A percentile compares a stretch with the other conserved stretches of the same genome.
Evolutionary conservation across 2,329 filamentous ascomycete species (phyloP).

Genomic region (Colletotrichum sansevieriae): DNA sequence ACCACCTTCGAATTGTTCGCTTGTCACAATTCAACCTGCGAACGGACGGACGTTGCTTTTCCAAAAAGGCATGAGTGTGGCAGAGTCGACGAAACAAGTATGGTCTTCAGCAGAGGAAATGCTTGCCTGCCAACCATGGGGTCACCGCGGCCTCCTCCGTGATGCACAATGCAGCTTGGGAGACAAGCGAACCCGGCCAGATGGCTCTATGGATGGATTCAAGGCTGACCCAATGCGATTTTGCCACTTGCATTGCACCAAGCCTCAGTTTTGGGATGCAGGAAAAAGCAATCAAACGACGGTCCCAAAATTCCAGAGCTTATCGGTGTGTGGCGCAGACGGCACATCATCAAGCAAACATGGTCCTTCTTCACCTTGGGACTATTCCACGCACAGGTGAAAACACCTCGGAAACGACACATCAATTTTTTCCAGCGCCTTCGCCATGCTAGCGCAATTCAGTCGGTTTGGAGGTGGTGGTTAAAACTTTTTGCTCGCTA

Average conservation of each 20-base stretch:
- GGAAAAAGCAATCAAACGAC: conserved; percentile 16
- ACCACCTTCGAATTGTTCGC: conserved; percentile 17
- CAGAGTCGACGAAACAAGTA: conserved; percentile 12
- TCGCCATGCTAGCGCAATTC: conserved; percentile 3
- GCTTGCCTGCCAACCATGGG: conserved; percentile 15
- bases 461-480: not conserved
- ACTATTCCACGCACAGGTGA: not conserved
- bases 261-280: conserved; percentile 12
- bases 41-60: conserved; percentile 23
- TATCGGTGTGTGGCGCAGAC: conserved; percentile 7
- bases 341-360: conserved; percentile 12
- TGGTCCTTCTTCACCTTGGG: not conserved
- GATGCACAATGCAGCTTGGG: conserved; percentile 12
- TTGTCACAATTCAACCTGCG: conserved; percentile 17
- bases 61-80: conserved; percentile 1
- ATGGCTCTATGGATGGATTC: conserved; percentile 1
- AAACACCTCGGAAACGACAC: conserved; percentile 19
- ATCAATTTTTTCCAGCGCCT: conserved; percentile 17
- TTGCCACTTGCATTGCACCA: conserved; percentile 16
- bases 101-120: not conserved
- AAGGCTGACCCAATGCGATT: not conserved
- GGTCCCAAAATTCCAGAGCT: conserved; percentile 14
- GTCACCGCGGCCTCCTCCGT: not conserved
- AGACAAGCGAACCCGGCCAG: not conserved
- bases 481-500: conserved; percentile 11